A percentile compares a stretch with the other conserved stretches of the same genome.
Conservation (phyloP, 1,284 basidiomycete species). For the Moesziomyces globuligerus region DNA sequence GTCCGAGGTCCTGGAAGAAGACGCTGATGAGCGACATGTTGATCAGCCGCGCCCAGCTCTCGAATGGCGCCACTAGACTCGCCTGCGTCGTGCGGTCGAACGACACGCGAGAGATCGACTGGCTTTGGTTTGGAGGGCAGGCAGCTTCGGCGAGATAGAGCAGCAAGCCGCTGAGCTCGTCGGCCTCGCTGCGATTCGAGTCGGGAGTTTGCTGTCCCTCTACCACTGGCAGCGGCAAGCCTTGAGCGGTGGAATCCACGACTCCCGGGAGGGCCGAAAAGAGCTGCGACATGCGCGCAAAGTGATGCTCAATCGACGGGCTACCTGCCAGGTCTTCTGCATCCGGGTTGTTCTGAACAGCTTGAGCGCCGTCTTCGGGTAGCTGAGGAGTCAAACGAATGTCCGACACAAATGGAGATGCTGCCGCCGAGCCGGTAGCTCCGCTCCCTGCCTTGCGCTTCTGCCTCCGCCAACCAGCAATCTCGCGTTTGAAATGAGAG, state of each 20-base stretch:
- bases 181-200: not conserved
- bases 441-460: slow-evolving; percentile 11
- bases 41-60: slow-evolving; percentile 53
- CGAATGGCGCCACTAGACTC: slow-evolving; percentile 39
- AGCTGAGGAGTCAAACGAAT: not conserved
- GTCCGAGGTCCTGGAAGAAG: slow-evolving; percentile 55
- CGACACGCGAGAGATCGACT: slow-evolving; percentile 19
- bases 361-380: not conserved
- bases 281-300: slow-evolving; percentile 38
- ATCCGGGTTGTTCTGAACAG: not conserved
- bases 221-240: not conserved
- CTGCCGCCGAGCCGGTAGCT: not conserved
- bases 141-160: slow-evolving; percentile 32
- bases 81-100: slow-evolving; percentile 28
- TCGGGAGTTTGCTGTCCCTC: not conserved
- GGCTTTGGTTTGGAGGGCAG: slow-evolving; percentile 3
- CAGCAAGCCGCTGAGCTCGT: slow-evolving; percentile 11
- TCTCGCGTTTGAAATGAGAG: slow-evolving; percentile 28
- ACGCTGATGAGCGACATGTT: slow-evolving; percentile 56
- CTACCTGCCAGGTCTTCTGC: not conserved
- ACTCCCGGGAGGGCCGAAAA: slow-evolving; percentile 29
- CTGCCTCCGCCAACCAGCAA: slow-evolving; percentile 38
- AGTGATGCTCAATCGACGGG: slow-evolving; percentile 8
- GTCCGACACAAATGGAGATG: slow-evolving; percentile 17
- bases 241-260: slow-evolving; percentile 1